These are phyloP conservation scores for Phycomyces blakesleeanus DNA, from an alignment of 192 early-diverging fungal species.

Conservation along the genomic window DNA sequence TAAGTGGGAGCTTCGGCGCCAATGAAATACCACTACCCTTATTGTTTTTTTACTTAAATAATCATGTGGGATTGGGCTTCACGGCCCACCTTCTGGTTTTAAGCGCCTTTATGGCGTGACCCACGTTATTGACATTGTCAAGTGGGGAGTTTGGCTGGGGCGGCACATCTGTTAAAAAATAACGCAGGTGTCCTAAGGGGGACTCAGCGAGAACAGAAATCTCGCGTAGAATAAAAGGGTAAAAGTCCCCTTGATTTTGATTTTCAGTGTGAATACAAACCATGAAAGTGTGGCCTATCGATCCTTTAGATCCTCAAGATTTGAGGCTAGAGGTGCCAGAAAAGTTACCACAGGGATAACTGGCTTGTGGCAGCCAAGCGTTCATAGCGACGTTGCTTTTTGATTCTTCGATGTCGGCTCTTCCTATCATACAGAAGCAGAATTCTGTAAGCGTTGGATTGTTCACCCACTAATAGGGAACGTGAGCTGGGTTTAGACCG, in stretches of 20 bases:
- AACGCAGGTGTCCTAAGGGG: conserved; percentile 76
- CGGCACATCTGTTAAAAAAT: conserved; percentile 78
- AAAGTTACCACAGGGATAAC: conserved; percentile 83
- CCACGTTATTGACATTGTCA: conserved; percentile 67
- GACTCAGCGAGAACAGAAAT: conserved; percentile 74
- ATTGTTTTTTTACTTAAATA: conserved; percentile 95
- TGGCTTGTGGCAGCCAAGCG: conserved; percentile 74
- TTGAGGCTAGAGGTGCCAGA: conserved; percentile 75
- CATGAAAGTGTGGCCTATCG: conserved; percentile 72
- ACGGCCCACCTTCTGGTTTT: conserved; percentile 86
- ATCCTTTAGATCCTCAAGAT: conserved; percentile 58
- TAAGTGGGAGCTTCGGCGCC: too few species aligned
- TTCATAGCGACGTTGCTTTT: conserved; percentile 85
- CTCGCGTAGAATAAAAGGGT: conserved; percentile 73
- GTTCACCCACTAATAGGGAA: conserved; percentile 87
- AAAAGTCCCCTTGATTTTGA: conserved; percentile 73
- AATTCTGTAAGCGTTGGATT: conserved; percentile 85
- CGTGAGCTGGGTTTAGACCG: conserved; percentile 93
- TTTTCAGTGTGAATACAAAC: conserved; percentile 51
- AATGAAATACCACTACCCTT: too few species aligned
- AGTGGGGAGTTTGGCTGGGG: conserved; percentile 75
- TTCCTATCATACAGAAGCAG: conserved; percentile 84
- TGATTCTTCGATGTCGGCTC: conserved; percentile 86
- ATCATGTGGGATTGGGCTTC: conserved; percentile 93
- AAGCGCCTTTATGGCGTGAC: conserved; percentile 44